phyloP scores from a whole-genome alignment of 2,329 filamentous ascomycete species.

The Nemania sp. region DNA sequence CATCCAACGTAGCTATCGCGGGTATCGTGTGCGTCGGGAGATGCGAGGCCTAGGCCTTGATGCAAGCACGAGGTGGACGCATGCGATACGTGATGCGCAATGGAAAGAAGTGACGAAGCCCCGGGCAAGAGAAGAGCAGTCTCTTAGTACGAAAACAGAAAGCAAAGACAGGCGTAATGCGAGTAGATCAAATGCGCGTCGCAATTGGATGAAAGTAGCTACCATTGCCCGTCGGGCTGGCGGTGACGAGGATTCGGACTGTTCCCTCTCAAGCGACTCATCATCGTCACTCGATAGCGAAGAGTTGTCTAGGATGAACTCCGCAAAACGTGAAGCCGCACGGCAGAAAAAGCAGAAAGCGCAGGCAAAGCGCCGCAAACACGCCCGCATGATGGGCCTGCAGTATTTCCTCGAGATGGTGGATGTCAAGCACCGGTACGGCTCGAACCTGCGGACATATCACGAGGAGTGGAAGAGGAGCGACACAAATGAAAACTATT shows the following conservation, averaged over 20 bases:
- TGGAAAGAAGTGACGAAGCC: conserved; percentile 65
- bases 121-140: conserved; percentile 51
- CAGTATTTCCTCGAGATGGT: conserved; percentile 91
- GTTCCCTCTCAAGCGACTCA: conserved; percentile 57
- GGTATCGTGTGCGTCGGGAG: conserved; percentile 78
- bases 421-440: conserved; percentile 87
- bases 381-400: conserved; percentile 83
- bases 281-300: conserved; percentile 48
- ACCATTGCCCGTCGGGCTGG: conserved; percentile 78
- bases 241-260: conserved; percentile 68
- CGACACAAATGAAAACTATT: conserved; percentile 87
- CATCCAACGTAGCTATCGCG: conserved; percentile 80
- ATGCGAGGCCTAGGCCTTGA: conserved; percentile 76
- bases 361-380: conserved; percentile 70
- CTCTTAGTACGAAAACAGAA: conserved; percentile 13
- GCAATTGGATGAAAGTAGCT: conserved; percentile 81
- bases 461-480: conserved; percentile 85
- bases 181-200: conserved; percentile 61
- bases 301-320: conserved; percentile 45
- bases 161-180: conserved; percentile 40
- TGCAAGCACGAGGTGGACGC: conserved; percentile 77
- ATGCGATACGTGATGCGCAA: conserved; percentile 70
- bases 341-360: conserved; percentile 60
- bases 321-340: conserved; percentile 55
- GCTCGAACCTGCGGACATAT: conserved; percentile 82